phyloP scores from a whole-genome alignment of 2,329 filamentous ascomycete genomes.

The Penicillium sp. region DNA sequence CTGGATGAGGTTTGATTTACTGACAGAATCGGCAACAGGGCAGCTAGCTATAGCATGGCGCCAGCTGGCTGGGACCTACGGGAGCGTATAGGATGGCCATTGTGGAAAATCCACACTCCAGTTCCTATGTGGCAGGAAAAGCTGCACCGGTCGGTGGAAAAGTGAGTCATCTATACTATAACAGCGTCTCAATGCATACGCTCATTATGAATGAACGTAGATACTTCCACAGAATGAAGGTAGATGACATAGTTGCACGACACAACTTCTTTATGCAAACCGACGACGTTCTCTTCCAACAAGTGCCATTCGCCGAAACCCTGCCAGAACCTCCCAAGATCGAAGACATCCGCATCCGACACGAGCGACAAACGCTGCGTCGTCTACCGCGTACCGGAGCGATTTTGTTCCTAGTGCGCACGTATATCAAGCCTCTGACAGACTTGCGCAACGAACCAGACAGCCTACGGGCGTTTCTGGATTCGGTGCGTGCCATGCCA shows the following conservation, averaged over 20 bases:
- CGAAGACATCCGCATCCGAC: neutral
- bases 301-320: neutral
- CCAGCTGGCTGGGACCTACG: neutral
- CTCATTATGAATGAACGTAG: neutral
- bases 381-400: neutral
- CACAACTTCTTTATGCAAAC: neutral
- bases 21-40: neutral
- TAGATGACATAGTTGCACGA: neutral
- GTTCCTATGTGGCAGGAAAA: neutral
- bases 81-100: neutral
- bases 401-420: neutral
- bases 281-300: neutral
- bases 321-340: neutral
- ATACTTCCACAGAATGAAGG: neutral
- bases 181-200: neutral
- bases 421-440: neutral
- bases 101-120: neutral
- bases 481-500: neutral
- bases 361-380: neutral
- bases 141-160: neutral
- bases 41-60: neutral
- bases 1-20: neutral
- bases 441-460: neutral
- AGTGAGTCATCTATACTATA: neutral
- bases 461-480: neutral